Conservation (phyloP, 2,329 filamentous ascomycete genomes). For the Aspergillus sp. region DNA sequence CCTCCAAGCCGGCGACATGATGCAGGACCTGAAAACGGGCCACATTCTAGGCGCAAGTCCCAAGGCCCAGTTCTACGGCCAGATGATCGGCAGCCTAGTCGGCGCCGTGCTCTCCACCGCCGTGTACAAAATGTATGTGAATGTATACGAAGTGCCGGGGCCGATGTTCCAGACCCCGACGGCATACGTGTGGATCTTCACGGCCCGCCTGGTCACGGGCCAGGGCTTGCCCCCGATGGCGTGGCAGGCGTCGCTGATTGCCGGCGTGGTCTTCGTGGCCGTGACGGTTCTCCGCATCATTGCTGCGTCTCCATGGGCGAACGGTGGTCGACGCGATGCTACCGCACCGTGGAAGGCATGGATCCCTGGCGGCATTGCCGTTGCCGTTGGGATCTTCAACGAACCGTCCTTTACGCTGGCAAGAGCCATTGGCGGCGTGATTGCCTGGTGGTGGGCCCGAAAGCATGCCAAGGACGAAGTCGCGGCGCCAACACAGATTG, state of each 20-base stretch:
- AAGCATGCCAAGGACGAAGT: slow-evolving; percentile 31
- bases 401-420: slow-evolving; percentile 93
- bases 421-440: slow-evolving; percentile 72
- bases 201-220: slow-evolving; percentile 86
- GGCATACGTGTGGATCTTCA: slow-evolving; percentile 96
- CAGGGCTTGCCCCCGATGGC: slow-evolving; percentile 83
- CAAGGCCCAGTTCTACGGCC: slow-evolving; percentile 94
- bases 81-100: slow-evolving; percentile 83
- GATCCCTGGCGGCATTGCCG: slow-evolving; percentile 89
- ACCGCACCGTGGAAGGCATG: slow-evolving; percentile 64
- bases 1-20: slow-evolving; percentile 89
- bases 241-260: slow-evolving; percentile 71
- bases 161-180: slow-evolving; percentile 92
- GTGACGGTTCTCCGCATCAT: slow-evolving; percentile 70
- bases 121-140: slow-evolving; percentile 87
- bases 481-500: neutral
- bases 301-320: slow-evolving; percentile 35
- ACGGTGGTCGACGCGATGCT: slow-evolving; percentile 32
- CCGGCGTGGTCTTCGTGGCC: slow-evolving; percentile 69
- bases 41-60: slow-evolving; percentile 89
- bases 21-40: slow-evolving; percentile 96
- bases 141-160: slow-evolving; percentile 83
- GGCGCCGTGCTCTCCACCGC: slow-evolving; percentile 83
- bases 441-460: slow-evolving; percentile 74
- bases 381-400: slow-evolving; percentile 98